A percentile compares a stretch with the other conserved stretches of the same genome.
These are phyloP conservation scores for Friedmanniomyces simplex DNA, from an alignment of 495 filamentous ascomycete species.

Conservation along the genomic window DNA sequence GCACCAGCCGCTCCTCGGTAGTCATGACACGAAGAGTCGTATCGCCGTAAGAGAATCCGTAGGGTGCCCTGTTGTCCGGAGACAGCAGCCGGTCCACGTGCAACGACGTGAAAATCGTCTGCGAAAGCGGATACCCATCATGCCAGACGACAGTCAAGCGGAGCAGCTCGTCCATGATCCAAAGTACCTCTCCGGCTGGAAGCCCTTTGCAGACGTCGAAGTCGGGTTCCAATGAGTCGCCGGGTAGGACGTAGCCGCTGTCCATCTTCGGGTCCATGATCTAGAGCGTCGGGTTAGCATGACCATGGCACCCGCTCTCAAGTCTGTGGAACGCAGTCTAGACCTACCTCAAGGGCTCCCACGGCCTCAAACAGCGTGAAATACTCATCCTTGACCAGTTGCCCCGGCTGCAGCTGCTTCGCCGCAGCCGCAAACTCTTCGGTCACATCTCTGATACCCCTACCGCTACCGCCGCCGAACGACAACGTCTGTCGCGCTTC, in stretches of 20 bases:
- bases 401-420: conserved; percentile 59
- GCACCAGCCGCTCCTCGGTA: conserved; percentile 39
- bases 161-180: conserved; percentile 88
- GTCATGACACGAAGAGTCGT: conserved; percentile 18
- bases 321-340: no score
- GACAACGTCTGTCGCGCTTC: conserved; percentile 6
- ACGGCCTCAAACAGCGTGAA: conserved; percentile 94
- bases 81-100: conserved; percentile 80
- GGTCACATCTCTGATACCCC: conserved; percentile 57
- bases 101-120: conserved; percentile 87
- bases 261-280: conserved; percentile 99
- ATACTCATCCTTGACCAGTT: conserved; percentile 84
- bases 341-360: conserved; percentile 79
- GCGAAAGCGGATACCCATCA: conserved; percentile 83
- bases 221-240: conserved; percentile 70
- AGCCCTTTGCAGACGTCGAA: conserved; percentile 68
- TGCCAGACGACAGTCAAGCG: conserved; percentile 91
- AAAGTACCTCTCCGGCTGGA: conserved; percentile 68
- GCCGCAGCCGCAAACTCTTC: conserved; percentile 60
- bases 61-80: conserved; percentile 52
- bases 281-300: conserved; percentile 34
- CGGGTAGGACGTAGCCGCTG: conserved; percentile 67
- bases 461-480: background rate
- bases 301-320: background rate
- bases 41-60: conserved; percentile 56